These are phyloP conservation scores for Euphorbia peplus DNA, from an alignment of 345 rosid genomes.

Conservation along the genomic window DNA sequence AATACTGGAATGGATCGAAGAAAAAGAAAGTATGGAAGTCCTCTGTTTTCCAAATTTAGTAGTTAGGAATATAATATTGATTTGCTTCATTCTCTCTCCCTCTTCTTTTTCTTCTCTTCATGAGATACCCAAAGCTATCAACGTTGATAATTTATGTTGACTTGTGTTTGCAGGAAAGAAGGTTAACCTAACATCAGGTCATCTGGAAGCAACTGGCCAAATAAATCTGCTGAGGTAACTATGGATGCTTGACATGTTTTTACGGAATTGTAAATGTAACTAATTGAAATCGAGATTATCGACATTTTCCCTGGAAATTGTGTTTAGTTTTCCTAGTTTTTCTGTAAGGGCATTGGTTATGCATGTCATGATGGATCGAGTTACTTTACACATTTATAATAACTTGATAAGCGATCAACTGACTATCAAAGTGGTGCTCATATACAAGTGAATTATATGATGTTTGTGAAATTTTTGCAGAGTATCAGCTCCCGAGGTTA, in stretches of 20 bases:
- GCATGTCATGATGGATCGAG: too few relatives aligned
- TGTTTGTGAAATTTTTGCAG: too few relatives aligned
- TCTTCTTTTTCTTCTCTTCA: slow-evolving; percentile 3
- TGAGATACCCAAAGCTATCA: background rate
- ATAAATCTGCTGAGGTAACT: slow-evolving; percentile 22
- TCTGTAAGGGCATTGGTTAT: too few relatives aligned
- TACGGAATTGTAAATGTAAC: background rate
- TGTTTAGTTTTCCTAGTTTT: background rate
- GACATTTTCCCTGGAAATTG: background rate
- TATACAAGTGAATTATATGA: too few relatives aligned
- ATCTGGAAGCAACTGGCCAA: slow-evolving; percentile 5
- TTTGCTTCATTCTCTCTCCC: background rate
- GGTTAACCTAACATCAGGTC: slow-evolving; percentile 16
- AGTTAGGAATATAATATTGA: background rate
- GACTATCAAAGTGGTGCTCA: too few relatives aligned
- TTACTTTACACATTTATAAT: too few relatives aligned
- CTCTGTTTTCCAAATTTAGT: background rate
- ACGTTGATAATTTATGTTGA: slow-evolving; percentile 11
- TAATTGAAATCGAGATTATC: background rate
- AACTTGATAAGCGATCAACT: too few relatives aligned
- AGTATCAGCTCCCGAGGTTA: too few relatives aligned
- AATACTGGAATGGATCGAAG: slow-evolving; percentile 66
- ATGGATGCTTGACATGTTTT: background rate
- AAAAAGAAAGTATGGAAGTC: slow-evolving; percentile 63
- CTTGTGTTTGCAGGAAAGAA: slow-evolving; percentile 47